These are phyloP conservation scores for Candida vartiovaarae DNA, from an alignment of 805 yeast species.

Conservation along the genomic window DNA sequence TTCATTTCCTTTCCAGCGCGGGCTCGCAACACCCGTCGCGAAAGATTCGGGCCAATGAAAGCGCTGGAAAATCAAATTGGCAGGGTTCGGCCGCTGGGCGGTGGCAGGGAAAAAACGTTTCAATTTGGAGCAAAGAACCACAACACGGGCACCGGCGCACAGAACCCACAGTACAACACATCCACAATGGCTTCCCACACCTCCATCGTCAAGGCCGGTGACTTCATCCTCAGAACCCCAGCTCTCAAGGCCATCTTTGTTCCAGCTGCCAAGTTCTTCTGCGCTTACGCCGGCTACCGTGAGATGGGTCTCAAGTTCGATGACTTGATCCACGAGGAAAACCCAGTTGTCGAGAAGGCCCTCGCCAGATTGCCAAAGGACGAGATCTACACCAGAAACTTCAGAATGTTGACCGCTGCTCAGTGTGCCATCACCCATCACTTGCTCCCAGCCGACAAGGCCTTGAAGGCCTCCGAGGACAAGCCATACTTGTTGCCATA, in stretches of 20 bases:
- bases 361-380: constrained; percentile 77
- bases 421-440: constrained; percentile 82
- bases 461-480: constrained; percentile 75
- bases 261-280: constrained; percentile 74
- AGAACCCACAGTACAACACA: not conserved
- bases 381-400: constrained; percentile 85
- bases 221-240: constrained; percentile 77
- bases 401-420: constrained; percentile 86
- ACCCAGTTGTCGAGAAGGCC: constrained; percentile 80
- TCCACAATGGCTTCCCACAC: constrained; percentile 33
- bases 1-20: too few relatives aligned
- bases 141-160: too few relatives aligned
- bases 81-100: not conserved
- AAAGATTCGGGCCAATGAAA: constrained; percentile 6
- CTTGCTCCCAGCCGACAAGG: constrained; percentile 74
- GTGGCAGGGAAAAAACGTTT: too few relatives aligned
- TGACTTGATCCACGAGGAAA: constrained; percentile 85
- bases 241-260: constrained; percentile 64
- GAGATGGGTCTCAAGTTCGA: constrained; percentile 87
- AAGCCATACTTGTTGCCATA: constrained; percentile 79
- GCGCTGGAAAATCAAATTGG: constrained; percentile 7
- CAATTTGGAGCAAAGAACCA: too few relatives aligned
- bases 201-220: constrained; percentile 65
- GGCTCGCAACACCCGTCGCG: not conserved
- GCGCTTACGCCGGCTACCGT: constrained; percentile 84